A percentile compares a stretch with the other conserved stretches of the same genome.
Conservation (phyloP, 495 filamentous ascomycete species). For the Neurospora tetrasperma region DNA sequence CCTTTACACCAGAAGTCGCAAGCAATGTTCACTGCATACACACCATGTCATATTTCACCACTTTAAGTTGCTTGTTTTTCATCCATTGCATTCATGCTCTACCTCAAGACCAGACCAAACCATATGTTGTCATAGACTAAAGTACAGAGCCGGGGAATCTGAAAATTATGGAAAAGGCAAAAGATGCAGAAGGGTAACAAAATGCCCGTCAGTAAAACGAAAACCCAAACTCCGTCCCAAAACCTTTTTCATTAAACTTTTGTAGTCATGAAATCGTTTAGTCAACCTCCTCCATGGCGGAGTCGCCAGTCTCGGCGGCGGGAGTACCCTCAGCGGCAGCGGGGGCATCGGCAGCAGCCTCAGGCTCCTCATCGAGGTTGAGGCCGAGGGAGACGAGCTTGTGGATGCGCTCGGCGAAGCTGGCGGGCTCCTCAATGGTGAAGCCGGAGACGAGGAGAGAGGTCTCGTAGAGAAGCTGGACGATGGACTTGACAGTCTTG, state of each 20-base stretch:
- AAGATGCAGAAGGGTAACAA: conserved; percentile 29
- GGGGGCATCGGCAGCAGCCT: conserved; percentile 56
- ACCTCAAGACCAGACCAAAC: conserved; percentile 16
- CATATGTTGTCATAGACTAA: conserved; percentile 15
- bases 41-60: background rate
- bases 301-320: conserved; percentile 46
- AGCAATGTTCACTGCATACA: background rate
- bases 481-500: conserved; percentile 97
- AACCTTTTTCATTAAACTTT: conserved; percentile 30
- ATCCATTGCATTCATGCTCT: conserved; percentile 21
- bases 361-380: conserved; percentile 85
- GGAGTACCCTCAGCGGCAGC: conserved; percentile 36
- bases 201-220: conserved; percentile 23
- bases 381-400: conserved; percentile 93
- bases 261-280: conserved; percentile 33
- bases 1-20: background rate
- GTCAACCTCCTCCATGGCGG: conserved; percentile 60
- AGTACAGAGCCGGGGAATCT: conserved; percentile 17
- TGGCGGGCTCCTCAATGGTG: conserved; percentile 96
- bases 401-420: conserved; percentile 97
- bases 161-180: conserved; percentile 18
- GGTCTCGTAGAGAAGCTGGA: conserved; percentile 95
- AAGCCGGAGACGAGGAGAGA: conserved; percentile 96
- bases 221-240: conserved; percentile 33
- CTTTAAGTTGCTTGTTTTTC: background rate